Evolutionary conservation across 2,329 filamentous ascomycete species (phyloP).

Genomic region (Phoma herbarum): DNA sequence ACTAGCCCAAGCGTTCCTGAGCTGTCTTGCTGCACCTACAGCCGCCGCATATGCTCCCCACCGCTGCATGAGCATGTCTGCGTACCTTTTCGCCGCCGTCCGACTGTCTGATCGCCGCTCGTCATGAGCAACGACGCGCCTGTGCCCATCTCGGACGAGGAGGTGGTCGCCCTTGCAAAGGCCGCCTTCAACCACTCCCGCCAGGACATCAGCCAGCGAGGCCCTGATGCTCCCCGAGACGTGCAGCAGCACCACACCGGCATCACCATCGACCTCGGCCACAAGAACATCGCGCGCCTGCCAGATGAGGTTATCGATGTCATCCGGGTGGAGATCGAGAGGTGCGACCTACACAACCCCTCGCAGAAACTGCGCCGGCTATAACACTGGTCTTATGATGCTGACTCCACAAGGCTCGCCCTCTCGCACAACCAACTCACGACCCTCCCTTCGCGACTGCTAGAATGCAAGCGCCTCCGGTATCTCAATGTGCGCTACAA

Average conservation of each 20-base stretch:
- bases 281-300: conserved; percentile 74
- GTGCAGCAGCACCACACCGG: conserved; percentile 68
- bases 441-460: conserved; percentile 73
- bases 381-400: neutral
- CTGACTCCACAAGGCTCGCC: conserved; percentile 66
- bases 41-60: conserved; percentile 6
- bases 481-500: conserved; percentile 86
- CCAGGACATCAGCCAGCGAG: conserved; percentile 65
- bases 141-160: conserved; percentile 64
- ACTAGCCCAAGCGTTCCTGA: conserved; percentile 11
- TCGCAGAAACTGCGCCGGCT: neutral
- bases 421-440: conserved; percentile 81
- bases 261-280: conserved; percentile 80
- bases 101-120: conserved; percentile 22
- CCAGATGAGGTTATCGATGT: conserved; percentile 79
- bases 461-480: conserved; percentile 78
- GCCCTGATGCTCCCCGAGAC: conserved; percentile 63
- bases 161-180: conserved; percentile 71
- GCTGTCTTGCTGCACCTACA: conserved; percentile 3
- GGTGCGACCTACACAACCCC: conserved; percentile 57
- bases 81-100: conserved; percentile 13
- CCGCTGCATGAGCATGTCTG: conserved; percentile 20
- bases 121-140: conserved; percentile 52
- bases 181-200: conserved; percentile 74
- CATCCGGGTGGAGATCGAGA: conserved; percentile 76